Base-by-base conservation (phyloP, 768 basidiomycete species). In the Mycena olivaceomarginata region DNA sequence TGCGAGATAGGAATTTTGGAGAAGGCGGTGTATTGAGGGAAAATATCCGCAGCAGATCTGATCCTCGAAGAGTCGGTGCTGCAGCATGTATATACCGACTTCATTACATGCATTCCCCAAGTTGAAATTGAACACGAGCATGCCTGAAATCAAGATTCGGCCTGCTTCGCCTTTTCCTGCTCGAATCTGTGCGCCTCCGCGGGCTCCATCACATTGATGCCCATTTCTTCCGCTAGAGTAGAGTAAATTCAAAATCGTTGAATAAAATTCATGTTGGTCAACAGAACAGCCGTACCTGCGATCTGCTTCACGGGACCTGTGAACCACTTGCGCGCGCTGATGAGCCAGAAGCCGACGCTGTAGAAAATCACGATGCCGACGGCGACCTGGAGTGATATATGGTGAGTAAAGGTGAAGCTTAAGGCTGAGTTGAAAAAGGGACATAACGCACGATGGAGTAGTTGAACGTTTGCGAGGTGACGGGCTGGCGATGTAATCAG, bases 301-400 rank as follows among this genome's bases (percentile, higher is more conserved):
- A 94, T 93, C 82, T 94, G 93, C 83, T 90, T 91, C 18, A 94
- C 84, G 7, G 94, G 95, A 0, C 95, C 94, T 1, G 85, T 88
- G 82, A 95, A 96, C 93, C 93, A 94, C 80, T 90, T 93, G 67
- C 94, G 86, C 12, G 94, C 95, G 80, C 92, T 93, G 70, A 94
- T 20, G 5, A 93, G 60, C 95, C 95, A 96, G 80, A 93, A 93
- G 0, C 91, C 91, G n/a, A 93, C 81, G 71, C 91, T 89, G 83
- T 94, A 95, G 2, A 84, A 72, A 5, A 94, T 81, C 18, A 96
- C 93, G 77, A 95, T 94, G 0, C 93, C 94, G 31, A 95, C 93
- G 4, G 94, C 95, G 11, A 95, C 77, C 77, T 78, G 45, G 11
- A 51, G 11, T 31, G 31, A 31, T 6, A 22, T 4, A 16, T 20